Conservation (phyloP, 2,329 filamentous ascomycete species). For the Aspergillus fumigatiaffinis region DNA sequence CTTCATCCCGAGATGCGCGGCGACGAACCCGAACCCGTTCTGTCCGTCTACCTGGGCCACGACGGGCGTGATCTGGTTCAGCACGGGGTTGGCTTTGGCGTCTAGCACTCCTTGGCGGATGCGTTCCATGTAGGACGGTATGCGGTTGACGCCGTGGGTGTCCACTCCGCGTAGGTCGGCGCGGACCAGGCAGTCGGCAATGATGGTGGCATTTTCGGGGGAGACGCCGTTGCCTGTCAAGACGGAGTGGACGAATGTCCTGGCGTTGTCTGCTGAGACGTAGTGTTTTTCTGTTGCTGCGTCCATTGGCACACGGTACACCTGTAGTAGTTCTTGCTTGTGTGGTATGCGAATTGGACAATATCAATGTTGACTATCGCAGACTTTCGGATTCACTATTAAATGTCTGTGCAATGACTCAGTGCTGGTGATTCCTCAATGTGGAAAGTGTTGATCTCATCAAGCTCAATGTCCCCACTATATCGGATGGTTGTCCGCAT, state of each 20-base stretch:
- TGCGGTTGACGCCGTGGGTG: constrained; percentile 72
- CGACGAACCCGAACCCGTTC: constrained; percentile 73
- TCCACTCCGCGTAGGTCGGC: constrained; percentile 77
- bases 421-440: background rate
- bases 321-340: background rate
- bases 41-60: constrained; percentile 64
- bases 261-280: constrained; percentile 5
- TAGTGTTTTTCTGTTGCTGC: constrained; percentile 10
- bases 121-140: constrained; percentile 72
- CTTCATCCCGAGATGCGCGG: constrained; percentile 63
- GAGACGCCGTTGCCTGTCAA: constrained; percentile 53
- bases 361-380: background rate
- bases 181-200: constrained; percentile 66
- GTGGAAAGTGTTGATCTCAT: background rate
- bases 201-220: constrained; percentile 53
- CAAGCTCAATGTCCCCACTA: background rate
- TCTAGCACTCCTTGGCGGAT: constrained; percentile 67
- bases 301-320: background rate
- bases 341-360: background rate
- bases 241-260: constrained; percentile 24
- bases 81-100: constrained; percentile 53
- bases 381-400: background rate
- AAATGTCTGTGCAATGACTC: background rate
- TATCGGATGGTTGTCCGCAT: background rate
- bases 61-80: constrained; percentile 64